Evolutionary conservation across 2,329 filamentous ascomycete genomes (phyloP), one percentile per base, ranked within the genome.

Genomic region (Esteya vermicola): DNA sequence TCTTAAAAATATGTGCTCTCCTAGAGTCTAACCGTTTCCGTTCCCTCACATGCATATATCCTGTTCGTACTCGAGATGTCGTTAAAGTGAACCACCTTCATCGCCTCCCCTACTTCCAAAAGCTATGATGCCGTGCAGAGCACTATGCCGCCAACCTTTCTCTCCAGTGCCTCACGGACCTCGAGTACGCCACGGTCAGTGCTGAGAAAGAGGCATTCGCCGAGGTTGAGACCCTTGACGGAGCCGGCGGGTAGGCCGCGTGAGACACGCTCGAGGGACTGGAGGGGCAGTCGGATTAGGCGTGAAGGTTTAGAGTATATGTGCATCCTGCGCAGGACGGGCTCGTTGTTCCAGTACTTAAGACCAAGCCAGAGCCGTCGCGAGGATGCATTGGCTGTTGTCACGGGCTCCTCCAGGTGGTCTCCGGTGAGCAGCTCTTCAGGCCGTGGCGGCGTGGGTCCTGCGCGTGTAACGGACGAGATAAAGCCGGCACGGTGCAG

Each of bases 261-360:
- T 8, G 79, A 72, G 23, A 95, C 65, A 43, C 65, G 61, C 33
- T 70, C 68, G 45, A 95, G 59, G 35, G 78, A 71, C 14, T 62
- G 46, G 20, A 79, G 67, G 38, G 75, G 67, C 45, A 85, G 66
- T 50, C 70, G 81, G 55, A 93, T 71, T 50, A 75, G 61, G 48
- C 85, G 70, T 52, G 74, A 88, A 9, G 85, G 81, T 59, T 79
- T 89, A 53, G 73, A 81, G 44, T 93, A 65, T 54, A 81, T 57
- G 36, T 60, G 58, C 52, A 89, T 69, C 47, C 74, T 69, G 46
- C 66, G 67, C 49, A 95, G 62, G 19, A 94, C 85, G 6, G 88
- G 85, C 58, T 78, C 68, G 54, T 81, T 81, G 50, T 86, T 77
- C 74, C 75, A 84, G 70, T 94, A 94, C 64, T 94, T 94, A 52